Base-by-base conservation (phyloP, 2,329 filamentous ascomycete species). In the Thyridium curvatum region DNA sequence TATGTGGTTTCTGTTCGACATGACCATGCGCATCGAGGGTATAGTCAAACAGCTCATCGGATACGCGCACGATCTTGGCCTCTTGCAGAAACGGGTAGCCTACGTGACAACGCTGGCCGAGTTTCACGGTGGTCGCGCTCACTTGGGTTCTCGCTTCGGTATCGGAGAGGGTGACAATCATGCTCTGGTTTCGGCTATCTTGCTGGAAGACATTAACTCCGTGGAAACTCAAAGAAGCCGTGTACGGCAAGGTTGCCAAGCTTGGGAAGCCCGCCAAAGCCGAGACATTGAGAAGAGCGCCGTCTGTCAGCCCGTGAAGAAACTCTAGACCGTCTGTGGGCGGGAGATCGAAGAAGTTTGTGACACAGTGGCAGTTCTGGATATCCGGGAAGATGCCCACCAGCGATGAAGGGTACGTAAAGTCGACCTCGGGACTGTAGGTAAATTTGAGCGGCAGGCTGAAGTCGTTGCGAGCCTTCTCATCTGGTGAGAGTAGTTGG, bases 11-110 rank as follows among this genome's bases (percentile, higher is more conserved):
- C 34, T 81, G 71, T 15, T 84, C 62, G 28, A 90, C 69, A 35
- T 84, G 78, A 30, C 79, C 78, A 45, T 80, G 73, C 28, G 81
- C 71, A 2, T 83, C 74, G 29, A 93, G 68, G 14, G 81, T 71
- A 55, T 96, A 98, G 52, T 86, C 84, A 57, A 97, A 97, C 18
- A 97, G 71, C 59, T 97, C 91, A 56, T 98, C 93, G 1, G 89
- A 91, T 2, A 97, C 86, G 40, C 82, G 83, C 37, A 87, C 74
- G 21, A 98, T 82, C 64, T 91, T 91, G 38, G 87, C 93, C 64
- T 98, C 94, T 52, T 94, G 86, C 46, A 98, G 66, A 66, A 96
- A 98, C 2, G 93, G 93, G 54, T 94, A 98, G 30, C 91, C 90
- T 44, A 97, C 86, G 56, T 88, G 88, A 43, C 94, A 90, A 43